A percentile compares a stretch with the other conserved stretches of the same genome.
These are phyloP conservation scores for Calonectria montana DNA, from an alignment of 2,329 filamentous ascomycete genomes.

Conservation along the genomic window DNA sequence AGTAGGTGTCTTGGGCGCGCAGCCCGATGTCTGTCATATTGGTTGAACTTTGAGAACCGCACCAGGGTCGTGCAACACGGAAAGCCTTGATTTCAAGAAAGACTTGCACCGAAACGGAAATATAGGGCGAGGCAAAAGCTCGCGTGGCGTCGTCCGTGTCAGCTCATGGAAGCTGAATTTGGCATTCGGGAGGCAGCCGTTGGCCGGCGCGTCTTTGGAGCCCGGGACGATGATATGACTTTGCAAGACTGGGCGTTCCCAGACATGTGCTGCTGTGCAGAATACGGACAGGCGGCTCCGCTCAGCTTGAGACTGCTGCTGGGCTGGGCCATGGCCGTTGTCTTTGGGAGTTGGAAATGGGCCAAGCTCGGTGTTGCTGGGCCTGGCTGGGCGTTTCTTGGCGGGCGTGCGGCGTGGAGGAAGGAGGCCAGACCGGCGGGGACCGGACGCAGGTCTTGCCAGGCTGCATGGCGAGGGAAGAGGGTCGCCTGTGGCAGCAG, in stretches of 20 bases:
- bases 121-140: not conserved
- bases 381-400: slow-evolving; percentile 16
- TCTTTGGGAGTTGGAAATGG: slow-evolving; percentile 15
- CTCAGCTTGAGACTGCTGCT: not conserved
- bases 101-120: not conserved
- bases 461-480: slow-evolving; percentile 36
- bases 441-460: slow-evolving; percentile 41
- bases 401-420: slow-evolving; percentile 25
- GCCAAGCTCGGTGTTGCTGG: slow-evolving; percentile 18
- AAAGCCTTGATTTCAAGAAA: not conserved
- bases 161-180: not conserved
- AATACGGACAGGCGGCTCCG: not conserved
- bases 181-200: not conserved
- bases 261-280: slow-evolving; percentile 2
- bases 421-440: slow-evolving; percentile 32
- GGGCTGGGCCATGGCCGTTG: not conserved
- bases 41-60: not conserved
- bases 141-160: not conserved
- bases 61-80: not conserved
- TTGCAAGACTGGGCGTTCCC: not conserved
- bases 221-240: not conserved
- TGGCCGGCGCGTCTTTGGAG: not conserved
- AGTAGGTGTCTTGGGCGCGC: slow-evolving; percentile 1
- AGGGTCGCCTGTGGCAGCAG: slow-evolving; percentile 20
- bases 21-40: not conserved